A percentile compares a stretch with the other conserved stretches of the same genome.
These are phyloP conservation scores for Curvularia spicifera DNA, from an alignment of 2,329 filamentous ascomycete genomes.

Conservation along the genomic window DNA sequence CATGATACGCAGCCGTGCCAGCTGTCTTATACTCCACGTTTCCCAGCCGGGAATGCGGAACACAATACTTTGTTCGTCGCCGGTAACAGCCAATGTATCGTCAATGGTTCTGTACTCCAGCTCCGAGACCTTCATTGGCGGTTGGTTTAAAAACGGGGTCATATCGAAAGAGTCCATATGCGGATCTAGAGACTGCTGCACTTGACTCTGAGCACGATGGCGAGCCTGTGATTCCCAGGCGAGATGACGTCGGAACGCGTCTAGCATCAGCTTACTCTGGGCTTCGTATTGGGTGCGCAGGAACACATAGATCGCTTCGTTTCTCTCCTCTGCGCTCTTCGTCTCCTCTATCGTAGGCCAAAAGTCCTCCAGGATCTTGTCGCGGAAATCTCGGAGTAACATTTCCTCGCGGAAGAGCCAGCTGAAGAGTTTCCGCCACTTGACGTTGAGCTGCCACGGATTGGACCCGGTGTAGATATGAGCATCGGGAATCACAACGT, in stretches of 20 bases:
- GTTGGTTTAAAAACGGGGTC: neutral
- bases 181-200: neutral
- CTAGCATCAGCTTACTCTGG: slow-evolving; percentile 1
- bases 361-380: neutral
- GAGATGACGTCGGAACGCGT: slow-evolving; percentile 1
- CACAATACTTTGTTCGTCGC: neutral
- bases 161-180: neutral
- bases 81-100: neutral
- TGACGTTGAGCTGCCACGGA: slow-evolving; percentile 4
- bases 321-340: neutral
- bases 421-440: slow-evolving; percentile 13
- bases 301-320: neutral
- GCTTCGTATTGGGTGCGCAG: neutral
- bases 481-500: neutral
- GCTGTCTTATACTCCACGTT: neutral
- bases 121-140: no score
- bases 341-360: neutral
- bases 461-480: no score
- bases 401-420: slow-evolving; percentile 13
- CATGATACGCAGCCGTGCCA: neutral
- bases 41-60: neutral
- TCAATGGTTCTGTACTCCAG: neutral
- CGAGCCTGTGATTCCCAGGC: neutral
- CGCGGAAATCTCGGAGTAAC: neutral
- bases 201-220: neutral